Evolutionary conservation across 805 yeast species (phyloP).

Genomic region (Kluyveromyces siamensis): DNA sequence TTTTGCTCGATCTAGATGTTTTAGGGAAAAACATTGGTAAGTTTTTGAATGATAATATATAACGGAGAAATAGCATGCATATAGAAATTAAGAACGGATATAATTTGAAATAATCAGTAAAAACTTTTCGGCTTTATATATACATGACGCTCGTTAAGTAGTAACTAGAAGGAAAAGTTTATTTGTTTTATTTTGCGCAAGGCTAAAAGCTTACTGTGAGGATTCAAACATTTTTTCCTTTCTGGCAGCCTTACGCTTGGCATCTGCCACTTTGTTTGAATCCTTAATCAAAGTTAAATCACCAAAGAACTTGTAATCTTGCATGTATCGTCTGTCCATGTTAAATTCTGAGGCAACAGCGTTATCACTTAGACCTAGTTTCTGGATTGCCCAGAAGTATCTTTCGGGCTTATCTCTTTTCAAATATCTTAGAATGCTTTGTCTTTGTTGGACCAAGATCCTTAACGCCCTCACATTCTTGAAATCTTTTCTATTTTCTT

Average conservation of each 20-base stretch:
- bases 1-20: conserved; percentile 66
- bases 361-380: conserved; percentile 78
- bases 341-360: conserved; percentile 72
- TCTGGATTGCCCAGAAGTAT: conserved; percentile 79
- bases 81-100: not conserved
- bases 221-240: conserved; percentile 30
- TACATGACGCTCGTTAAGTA: conserved; percentile 4
- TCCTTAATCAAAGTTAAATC: conserved; percentile 52
- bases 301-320: conserved; percentile 70
- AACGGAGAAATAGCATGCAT: not conserved
- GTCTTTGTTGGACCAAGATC: conserved; percentile 84
- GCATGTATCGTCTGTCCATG: conserved; percentile 69
- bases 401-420: conserved; percentile 71
- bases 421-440: conserved; percentile 69
- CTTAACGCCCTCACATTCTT: conserved; percentile 62
- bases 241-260: conserved; percentile 38
- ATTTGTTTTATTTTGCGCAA: not conserved
- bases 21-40: conserved; percentile 67
- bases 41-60: conserved; percentile 38
- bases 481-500: conserved; percentile 63
- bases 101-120: too few relatives aligned
- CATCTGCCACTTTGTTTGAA: conserved; percentile 39
- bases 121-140: not conserved
- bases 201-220: not conserved
- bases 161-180: conserved; percentile 7